These are phyloP conservation scores for Gossypium arboreum DNA, from an alignment of 345 rosid genomes.

Conservation along the genomic window DNA sequence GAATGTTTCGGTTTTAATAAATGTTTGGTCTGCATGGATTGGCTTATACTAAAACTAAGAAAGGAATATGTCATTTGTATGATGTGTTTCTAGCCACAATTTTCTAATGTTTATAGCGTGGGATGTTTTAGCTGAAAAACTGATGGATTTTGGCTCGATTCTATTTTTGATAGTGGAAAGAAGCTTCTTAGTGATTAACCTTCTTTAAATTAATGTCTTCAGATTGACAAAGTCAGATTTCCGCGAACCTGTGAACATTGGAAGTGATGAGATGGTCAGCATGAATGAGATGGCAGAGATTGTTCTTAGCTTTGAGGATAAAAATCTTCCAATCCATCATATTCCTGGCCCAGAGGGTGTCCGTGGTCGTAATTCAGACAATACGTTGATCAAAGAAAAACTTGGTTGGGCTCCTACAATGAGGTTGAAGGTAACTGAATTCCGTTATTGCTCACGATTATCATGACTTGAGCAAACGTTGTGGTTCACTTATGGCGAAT, in stretches of 20 bases:
- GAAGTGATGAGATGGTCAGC: conserved; percentile 99
- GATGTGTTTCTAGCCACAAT: not conserved
- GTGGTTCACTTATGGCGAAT: not conserved
- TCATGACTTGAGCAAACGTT: not conserved
- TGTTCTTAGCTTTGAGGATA: conserved; percentile 83
- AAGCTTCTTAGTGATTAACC: not conserved
- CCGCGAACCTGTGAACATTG: conserved; percentile 96
- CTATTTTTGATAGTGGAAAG: not conserved
- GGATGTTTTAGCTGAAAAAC: not conserved
- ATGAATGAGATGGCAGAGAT: conserved; percentile 99
- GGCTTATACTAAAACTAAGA: not conserved
- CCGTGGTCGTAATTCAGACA: conserved; percentile 98
- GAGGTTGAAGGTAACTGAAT: conserved; percentile 70
- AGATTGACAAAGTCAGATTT: conserved; percentile 97
- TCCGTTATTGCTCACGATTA: not conserved
- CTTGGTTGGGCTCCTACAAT: conserved; percentile 99
- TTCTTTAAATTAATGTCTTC: not conserved
- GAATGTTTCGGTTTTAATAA: not conserved
- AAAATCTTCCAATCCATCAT: conserved; percentile 87
- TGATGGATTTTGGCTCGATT: not conserved
- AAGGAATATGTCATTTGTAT: not conserved
- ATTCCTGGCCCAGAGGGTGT: conserved; percentile 99
- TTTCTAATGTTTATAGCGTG: not conserved
- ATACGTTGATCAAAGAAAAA: conserved; percentile 90
- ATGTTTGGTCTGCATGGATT: not conserved